Percentiles rank a stretch among this genome's conserved stretches.
These are phyloP conservation scores for Tieghemiomyces parasiticus DNA, from an alignment of 192 early-diverging fungal genomes.

Conservation along the genomic window DNA sequence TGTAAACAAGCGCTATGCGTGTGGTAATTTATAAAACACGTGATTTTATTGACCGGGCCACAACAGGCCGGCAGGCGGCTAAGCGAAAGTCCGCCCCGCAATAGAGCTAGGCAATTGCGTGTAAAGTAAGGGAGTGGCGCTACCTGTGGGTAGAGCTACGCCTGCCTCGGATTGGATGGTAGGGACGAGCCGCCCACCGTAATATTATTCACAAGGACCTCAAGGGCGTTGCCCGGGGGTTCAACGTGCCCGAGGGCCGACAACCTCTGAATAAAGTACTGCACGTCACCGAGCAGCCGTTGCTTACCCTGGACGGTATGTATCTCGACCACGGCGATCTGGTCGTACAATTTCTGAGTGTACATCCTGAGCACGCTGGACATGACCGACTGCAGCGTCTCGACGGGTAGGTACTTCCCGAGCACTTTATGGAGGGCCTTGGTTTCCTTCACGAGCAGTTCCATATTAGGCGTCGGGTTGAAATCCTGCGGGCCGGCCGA, in stretches of 20 bases:
- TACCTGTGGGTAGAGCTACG: no score
- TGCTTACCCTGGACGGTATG: constrained; percentile 26
- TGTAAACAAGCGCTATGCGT: no score
- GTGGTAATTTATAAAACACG: no score
- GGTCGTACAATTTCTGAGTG: constrained; percentile 54
- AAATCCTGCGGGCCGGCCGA: constrained; percentile 13
- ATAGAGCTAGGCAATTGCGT: no score
- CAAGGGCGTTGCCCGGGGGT: constrained; percentile 54
- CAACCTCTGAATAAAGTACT: constrained; percentile 50
- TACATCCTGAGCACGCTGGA: constrained; percentile 64
- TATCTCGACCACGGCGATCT: constrained; percentile 32
- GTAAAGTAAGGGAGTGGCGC: no score
- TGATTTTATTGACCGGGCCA: no score
- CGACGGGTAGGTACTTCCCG: constrained; percentile 60
- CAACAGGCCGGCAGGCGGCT: no score
- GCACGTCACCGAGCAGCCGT: constrained; percentile 61
- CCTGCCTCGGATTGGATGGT: no score
- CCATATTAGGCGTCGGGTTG: constrained; percentile 49
- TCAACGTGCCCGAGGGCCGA: constrained; percentile 51
- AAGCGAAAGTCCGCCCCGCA: no score
- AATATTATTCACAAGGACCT: constrained; percentile 60
- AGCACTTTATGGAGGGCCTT: constrained; percentile 83
- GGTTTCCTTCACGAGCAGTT: constrained; percentile 77
- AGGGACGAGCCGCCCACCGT: neutral
- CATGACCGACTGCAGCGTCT: constrained; percentile 62